Evolutionary conservation across 345 rosid species (phyloP).

Genomic region (Stellera chamaejasme): DNA sequence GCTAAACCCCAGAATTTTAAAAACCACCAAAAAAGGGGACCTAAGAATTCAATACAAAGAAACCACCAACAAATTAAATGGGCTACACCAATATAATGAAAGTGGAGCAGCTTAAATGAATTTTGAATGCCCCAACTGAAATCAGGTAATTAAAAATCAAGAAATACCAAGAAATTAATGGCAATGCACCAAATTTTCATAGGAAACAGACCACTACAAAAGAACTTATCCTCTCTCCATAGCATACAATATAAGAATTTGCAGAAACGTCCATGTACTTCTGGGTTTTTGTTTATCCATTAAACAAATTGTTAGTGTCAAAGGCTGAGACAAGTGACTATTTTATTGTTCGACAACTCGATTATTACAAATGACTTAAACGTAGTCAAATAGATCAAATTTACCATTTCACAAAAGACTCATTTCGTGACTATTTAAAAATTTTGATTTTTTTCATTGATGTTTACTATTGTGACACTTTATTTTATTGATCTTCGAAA

Average conservation of each 20-base stretch:
- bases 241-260: neutral
- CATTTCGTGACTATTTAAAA: no score
- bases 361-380: no score
- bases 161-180: conserved; percentile 30
- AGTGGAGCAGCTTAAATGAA: conserved; percentile 20
- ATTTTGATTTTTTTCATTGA: no score
- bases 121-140: conserved; percentile 18
- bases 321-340: no score
- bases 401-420: no score
- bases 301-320: no score
- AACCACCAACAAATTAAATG: conserved; percentile 51
- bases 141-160: conserved; percentile 13
- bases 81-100: conserved; percentile 40
- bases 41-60: conserved; percentile 41
- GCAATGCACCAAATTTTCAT: conserved; percentile 25
- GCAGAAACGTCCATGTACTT: neutral
- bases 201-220: conserved; percentile 17
- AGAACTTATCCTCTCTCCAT: neutral
- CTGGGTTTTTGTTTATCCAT: neutral
- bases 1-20: conserved; percentile 26
- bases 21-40: conserved; percentile 24
- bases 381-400: no score
- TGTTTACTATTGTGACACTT: no score
- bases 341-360: no score
- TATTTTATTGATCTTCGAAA: no score